Percentiles rank a stretch among this genome's conserved stretches.
Evolutionary conservation across 768 basidiomycete genomes (phyloP).

Genomic region (Phlebiopsis flavidoalba): DNA sequence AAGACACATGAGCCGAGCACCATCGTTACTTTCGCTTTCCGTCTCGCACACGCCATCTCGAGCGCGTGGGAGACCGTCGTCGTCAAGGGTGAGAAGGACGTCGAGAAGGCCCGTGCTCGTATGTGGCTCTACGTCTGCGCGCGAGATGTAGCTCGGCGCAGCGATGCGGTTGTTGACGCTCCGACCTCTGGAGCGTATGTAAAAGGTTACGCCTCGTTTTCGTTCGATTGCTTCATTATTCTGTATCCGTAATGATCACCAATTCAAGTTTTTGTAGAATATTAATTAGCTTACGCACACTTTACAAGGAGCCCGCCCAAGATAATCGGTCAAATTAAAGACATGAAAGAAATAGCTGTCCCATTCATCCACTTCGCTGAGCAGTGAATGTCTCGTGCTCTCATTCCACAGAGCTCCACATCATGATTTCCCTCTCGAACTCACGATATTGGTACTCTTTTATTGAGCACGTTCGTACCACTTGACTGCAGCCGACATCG

Average conservation of each 20-base stretch:
- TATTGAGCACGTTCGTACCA: no score
- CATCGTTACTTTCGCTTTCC: constrained; percentile 87
- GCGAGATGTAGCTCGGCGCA: constrained; percentile 80
- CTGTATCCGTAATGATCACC: neutral
- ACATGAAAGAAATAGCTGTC: no score
- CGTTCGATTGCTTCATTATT: neutral
- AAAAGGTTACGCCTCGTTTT: constrained; percentile 8
- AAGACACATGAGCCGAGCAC: constrained; percentile 86
- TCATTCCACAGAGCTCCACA: no score
- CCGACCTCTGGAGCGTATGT: constrained; percentile 92
- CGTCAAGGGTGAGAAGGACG: constrained; percentile 77
- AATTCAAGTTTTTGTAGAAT: neutral
- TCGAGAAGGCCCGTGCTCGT: constrained; percentile 74
- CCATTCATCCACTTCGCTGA: no score
- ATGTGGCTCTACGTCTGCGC: constrained; percentile 88
- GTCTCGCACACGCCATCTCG: constrained; percentile 81
- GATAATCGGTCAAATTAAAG: no score
- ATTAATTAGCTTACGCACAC: neutral
- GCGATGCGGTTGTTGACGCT: constrained; percentile 88
- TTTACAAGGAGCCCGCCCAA: no score
- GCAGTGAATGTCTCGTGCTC: no score
- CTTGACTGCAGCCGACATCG: no score
- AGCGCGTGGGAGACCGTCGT: constrained; percentile 89
- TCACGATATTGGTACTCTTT: no score
- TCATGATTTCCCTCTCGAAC: neutral